These are phyloP conservation scores for Alternaria sp. DNA, from an alignment of 2,329 filamentous ascomycete species.

Conservation along the genomic window DNA sequence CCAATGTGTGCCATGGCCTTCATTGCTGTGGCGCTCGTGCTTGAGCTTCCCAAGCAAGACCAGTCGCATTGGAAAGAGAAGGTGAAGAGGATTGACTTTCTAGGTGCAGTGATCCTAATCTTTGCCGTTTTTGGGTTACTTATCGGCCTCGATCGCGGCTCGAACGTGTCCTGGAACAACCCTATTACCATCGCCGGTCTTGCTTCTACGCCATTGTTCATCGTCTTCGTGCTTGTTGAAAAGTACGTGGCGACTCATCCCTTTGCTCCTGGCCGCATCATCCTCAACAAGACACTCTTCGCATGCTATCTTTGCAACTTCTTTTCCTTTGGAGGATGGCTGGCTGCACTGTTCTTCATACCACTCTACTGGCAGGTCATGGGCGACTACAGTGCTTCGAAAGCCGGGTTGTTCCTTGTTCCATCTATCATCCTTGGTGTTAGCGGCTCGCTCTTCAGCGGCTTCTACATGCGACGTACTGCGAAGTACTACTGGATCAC, in stretches of 20 bases:
- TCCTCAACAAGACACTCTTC: slow-evolving; percentile 72
- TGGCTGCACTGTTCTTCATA: slow-evolving; percentile 73
- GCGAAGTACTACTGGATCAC: slow-evolving; percentile 77
- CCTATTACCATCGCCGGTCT: slow-evolving; percentile 67
- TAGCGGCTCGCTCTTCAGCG: slow-evolving; percentile 69
- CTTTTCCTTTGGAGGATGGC: slow-evolving; percentile 70
- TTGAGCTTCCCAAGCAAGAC: slow-evolving; percentile 68
- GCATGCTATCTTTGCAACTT: slow-evolving; percentile 77
- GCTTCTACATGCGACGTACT: slow-evolving; percentile 72
- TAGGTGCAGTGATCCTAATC: slow-evolving; percentile 73
- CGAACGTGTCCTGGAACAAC: slow-evolving; percentile 73
- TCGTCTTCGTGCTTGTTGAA: slow-evolving; percentile 74
- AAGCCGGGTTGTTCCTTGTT: slow-evolving; percentile 71
- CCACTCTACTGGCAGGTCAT: slow-evolving; percentile 81
- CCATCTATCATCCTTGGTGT: slow-evolving; percentile 71
- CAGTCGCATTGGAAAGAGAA: slow-evolving; percentile 71
- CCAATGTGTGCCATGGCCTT: slow-evolving; percentile 74
- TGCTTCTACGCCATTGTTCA: slow-evolving; percentile 66
- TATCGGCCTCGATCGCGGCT: slow-evolving; percentile 75
- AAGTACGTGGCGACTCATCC: slow-evolving; percentile 72
- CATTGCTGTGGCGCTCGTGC: slow-evolving; percentile 66
- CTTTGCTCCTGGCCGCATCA: slow-evolving; percentile 77
- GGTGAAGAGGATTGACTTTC: slow-evolving; percentile 74
- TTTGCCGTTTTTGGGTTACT: slow-evolving; percentile 71
- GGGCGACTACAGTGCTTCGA: slow-evolving; percentile 68